phyloP scores from a whole-genome alignment of 192 early-diverging fungal species.

The Backusella tuberculispora region DNA sequence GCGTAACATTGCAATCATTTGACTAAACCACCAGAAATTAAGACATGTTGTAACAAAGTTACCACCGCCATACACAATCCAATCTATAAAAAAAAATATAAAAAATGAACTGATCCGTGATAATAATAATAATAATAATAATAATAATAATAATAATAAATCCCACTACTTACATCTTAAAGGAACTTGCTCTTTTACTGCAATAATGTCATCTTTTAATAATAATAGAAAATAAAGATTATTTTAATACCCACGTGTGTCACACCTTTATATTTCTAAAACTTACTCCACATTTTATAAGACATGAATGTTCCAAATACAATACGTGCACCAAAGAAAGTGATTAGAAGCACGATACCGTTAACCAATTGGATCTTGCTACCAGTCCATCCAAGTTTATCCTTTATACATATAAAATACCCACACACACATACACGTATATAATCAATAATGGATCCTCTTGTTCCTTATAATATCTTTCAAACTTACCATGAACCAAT shows the following conservation, averaged over 20 bases:
- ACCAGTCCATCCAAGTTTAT: constrained; percentile 88
- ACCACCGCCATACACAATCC: constrained; percentile 53
- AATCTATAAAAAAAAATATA: constrained; percentile 1
- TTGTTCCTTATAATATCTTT: constrained; percentile 2
- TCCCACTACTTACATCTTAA: constrained; percentile 26
- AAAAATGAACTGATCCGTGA: not conserved
- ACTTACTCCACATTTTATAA: constrained; percentile 61
- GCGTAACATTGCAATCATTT: constrained; percentile 53
- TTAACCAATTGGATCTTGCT: constrained; percentile 79
- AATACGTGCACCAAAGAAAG: constrained; percentile 79
- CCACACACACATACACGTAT: constrained; percentile 1
- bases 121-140: not conserved
- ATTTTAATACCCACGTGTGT: not conserved
- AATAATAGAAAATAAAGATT: not conserved
- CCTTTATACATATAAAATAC: constrained; percentile 45
- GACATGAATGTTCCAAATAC: constrained; percentile 80
- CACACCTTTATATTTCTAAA: not conserved
- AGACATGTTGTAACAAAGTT: constrained; percentile 67
- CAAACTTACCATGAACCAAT: constrained; percentile 72
- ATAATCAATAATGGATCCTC: not conserved
- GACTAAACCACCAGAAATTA: constrained; percentile 66
- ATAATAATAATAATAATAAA: not conserved
- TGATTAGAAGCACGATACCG: constrained; percentile 72
- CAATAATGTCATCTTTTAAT: constrained; percentile 27
- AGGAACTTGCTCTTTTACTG: constrained; percentile 34